Evolutionary conservation across 2,329 filamentous ascomycete genomes (phyloP), one percentile per base, ranked within the genome.

Genomic region (Aspergillus sergii): DNA sequence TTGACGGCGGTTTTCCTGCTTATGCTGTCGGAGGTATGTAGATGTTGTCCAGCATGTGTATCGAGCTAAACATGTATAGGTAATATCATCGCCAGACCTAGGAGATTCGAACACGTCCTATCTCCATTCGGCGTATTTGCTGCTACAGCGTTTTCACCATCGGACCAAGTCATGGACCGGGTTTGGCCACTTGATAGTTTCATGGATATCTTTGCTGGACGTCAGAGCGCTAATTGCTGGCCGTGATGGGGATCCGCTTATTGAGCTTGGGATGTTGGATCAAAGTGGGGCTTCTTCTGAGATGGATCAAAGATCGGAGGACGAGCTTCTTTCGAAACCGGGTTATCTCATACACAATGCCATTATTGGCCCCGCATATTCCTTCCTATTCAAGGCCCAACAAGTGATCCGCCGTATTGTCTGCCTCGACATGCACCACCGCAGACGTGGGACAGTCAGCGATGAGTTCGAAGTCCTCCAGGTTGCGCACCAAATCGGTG

Each of bases 381-480:
- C 66, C n/a, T 77, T 77, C 63, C 75, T 73, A 54, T 63, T 73
- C 4, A 68, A 72, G 61, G 71, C 75, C 5, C 75, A 77, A 57
- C 75, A 77, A 60, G 66, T 77, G 21, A 71, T 73, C 39, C 72
- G 75, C 2, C 74, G 75, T 2, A 77, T 77, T 12, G 69, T 77
- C 43, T 67, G 65, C 46, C 75, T 78, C 34, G 75, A 78, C 62
- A 68, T 78, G 21, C 76, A 78, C 59, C 76, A 78, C 61, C 76
- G 76, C 64, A 76, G 71, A 26, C 74, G 76, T 6, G 76, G 76
- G 41, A 77, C 76, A 1, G 70, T 78, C 16, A 72, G 69, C 36
- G 76, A 78, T 60, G 76, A 78, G 64, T 77, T 75, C 32, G 76
- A 78, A 62, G 76, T 78, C 28, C 71, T 78, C 34, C 74, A 77